Base-by-base conservation (phyloP, 208 protist genomes). In the Herpetomonas tarakana region DNA sequence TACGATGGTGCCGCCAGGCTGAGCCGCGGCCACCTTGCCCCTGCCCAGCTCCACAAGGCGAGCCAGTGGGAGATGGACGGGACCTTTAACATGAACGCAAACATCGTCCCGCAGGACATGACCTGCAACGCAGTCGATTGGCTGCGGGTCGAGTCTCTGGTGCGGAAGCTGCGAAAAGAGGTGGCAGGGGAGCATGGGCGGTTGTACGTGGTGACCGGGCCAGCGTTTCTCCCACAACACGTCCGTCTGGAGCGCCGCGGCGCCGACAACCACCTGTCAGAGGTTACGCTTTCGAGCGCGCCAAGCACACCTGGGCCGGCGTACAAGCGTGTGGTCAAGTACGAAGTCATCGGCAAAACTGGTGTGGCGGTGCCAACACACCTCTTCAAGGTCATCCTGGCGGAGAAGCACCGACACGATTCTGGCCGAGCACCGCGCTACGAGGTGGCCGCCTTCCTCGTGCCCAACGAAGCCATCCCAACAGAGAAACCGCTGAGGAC, bases 71-170 rank as follows among this genome's bases (percentile, higher is more conserved):
- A 91, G 55, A 74, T 94, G 73, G 68, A 88, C 50, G 53, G 68
- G 16, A 94, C 88, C 21, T 94, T 94, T 62, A 91, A 91, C 62
- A 84, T 94, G 76, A 92, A 76, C 58, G 83, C 84, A 16, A 94
- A 94, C 70, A 84, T 92, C 38, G 81, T 92, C 11, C 88, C 88
- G 51, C 88, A 94, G 68, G 85, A 92, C 65, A 91, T 86, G 80
- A 88, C 85, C 31, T 51, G 83, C 62, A 94, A 94, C 65, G 83
- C 81, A 26, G 45, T 81, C 55, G 88, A 94, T 61, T 94, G 88
- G 86, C 56, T 84, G 50, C 79, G 88, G 14, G 58, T 94, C 27
- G 88, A 94, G 72, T 60, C 67, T 26, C 73, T 94, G 46, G 84
- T 73, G 29, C 62, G 69, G n/a, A 71, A 63, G 29, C 68, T 88